Evolutionary conservation across 805 yeast genomes (phyloP).

Genomic region (Blastobotrys robertii): DNA sequence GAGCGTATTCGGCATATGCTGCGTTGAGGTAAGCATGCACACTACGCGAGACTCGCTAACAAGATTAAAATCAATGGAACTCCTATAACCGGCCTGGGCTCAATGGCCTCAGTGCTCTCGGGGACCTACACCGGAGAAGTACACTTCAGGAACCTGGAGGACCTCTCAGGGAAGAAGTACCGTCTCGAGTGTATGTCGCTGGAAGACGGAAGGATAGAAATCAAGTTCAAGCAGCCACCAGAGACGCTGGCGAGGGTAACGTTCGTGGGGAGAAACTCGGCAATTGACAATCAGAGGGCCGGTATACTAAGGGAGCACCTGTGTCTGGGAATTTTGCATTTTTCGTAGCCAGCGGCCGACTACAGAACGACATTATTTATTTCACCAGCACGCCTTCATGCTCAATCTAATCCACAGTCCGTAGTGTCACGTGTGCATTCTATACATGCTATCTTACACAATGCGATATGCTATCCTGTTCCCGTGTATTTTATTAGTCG

Average conservation of each 20-base stretch:
- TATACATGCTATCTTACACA: neutral
- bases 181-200: constrained; percentile 11
- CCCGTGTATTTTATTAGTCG: constrained; percentile 1
- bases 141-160: constrained; percentile 14
- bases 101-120: constrained; percentile 11
- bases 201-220: constrained; percentile 9
- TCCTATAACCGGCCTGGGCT: constrained; percentile 18
- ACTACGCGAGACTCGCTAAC: neutral
- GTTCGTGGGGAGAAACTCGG: constrained; percentile 9
- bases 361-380: neutral
- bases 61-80: constrained; percentile 7
- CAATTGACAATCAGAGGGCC: constrained; percentile 5
- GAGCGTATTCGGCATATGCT: constrained; percentile 18
- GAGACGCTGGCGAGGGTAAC: constrained; percentile 9
- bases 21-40: constrained; percentile 12
- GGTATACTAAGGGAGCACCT: neutral
- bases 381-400: neutral
- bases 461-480: neutral
- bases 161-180: constrained; percentile 15
- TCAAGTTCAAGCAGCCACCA: constrained; percentile 11
- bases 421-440: neutral
- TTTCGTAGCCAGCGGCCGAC: neutral
- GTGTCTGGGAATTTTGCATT: constrained; percentile 16
- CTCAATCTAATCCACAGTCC: neutral
- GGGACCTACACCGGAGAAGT: constrained; percentile 17